These are phyloP conservation scores for Acacia crassicarpa DNA, from an alignment of 306 rosid genomes.

Conservation along the genomic window DNA sequence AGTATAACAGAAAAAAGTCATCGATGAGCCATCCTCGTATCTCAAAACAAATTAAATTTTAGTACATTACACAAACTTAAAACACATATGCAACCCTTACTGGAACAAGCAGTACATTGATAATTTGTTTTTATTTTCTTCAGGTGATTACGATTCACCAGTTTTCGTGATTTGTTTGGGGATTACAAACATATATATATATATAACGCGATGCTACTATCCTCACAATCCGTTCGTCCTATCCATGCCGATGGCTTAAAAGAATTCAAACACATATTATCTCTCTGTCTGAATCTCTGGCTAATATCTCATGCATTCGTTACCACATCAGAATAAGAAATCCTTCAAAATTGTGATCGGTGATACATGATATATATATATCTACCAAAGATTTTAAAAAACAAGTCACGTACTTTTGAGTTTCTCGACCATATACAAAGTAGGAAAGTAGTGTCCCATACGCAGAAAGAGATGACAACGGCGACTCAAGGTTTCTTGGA, in stretches of 20 bases:
- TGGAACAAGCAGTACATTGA: background rate
- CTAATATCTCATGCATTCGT: slow-evolving; percentile 31
- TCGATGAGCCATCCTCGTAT: background rate
- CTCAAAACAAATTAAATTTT: background rate
- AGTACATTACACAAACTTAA: too few species aligned
- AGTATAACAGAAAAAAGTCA: background rate
- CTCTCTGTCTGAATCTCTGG: slow-evolving; percentile 5
- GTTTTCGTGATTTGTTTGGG: background rate
- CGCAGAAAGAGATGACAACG: background rate
- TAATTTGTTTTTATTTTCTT: background rate
- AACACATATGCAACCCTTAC: background rate
- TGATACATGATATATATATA: slow-evolving; percentile 9
- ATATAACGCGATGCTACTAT: background rate
- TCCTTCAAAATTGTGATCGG: slow-evolving; percentile 37
- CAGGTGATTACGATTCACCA: background rate
- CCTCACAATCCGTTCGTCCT: background rate
- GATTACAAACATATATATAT: background rate
- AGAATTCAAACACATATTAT: slow-evolving; percentile 9
- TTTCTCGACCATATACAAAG: slow-evolving; percentile 41
- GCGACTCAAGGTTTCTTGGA: slow-evolving; percentile 46
- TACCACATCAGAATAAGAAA: slow-evolving; percentile 9
- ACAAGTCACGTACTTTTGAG: background rate
- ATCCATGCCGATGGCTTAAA: background rate
- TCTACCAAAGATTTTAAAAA: background rate
- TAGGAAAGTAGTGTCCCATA: slow-evolving; percentile 6